A percentile compares a stretch with the other conserved stretches of the same genome.
phyloP scores from a whole-genome alignment of 2,329 filamentous ascomycete species.

The Sporothrix variecibatus region DNA sequence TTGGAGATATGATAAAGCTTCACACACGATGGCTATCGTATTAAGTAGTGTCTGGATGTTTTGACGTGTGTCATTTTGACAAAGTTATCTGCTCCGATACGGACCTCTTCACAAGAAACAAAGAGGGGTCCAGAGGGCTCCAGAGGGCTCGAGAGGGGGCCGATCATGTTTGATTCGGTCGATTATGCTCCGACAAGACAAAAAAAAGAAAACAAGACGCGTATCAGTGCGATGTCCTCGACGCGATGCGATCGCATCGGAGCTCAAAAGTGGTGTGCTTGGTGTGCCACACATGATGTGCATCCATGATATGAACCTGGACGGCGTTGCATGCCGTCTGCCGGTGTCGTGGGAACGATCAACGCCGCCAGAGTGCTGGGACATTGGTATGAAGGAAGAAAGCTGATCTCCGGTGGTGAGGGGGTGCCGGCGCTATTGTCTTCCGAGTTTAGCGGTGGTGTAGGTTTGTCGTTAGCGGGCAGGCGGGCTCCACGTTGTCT shows the following conservation, averaged over 20 bases:
- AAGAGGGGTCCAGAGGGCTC: background rate
- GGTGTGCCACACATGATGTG: background rate
- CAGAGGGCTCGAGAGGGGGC: background rate
- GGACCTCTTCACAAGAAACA: background rate
- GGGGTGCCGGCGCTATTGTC: background rate
- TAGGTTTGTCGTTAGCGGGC: background rate
- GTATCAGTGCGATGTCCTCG: background rate
- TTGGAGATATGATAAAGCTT: constrained; percentile 9
- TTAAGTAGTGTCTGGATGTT: background rate
- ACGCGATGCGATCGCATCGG: constrained; percentile 15
- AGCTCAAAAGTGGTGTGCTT: background rate
- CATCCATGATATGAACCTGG: background rate
- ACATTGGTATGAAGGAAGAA: background rate
- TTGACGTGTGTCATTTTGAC: background rate
- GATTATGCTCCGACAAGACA: background rate
- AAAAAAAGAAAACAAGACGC: too few species aligned
- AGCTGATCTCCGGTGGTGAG: background rate
- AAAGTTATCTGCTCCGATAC: background rate
- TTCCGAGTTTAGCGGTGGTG: background rate
- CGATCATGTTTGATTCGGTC: background rate
- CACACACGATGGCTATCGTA: background rate
- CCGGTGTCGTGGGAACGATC: too few species aligned
- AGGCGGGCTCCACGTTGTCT: background rate
- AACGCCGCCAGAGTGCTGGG: background rate
- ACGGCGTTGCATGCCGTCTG: too few species aligned